Conservation (phyloP, 2,329 filamentous ascomycete species). For the Lecanicillium sp. region DNA sequence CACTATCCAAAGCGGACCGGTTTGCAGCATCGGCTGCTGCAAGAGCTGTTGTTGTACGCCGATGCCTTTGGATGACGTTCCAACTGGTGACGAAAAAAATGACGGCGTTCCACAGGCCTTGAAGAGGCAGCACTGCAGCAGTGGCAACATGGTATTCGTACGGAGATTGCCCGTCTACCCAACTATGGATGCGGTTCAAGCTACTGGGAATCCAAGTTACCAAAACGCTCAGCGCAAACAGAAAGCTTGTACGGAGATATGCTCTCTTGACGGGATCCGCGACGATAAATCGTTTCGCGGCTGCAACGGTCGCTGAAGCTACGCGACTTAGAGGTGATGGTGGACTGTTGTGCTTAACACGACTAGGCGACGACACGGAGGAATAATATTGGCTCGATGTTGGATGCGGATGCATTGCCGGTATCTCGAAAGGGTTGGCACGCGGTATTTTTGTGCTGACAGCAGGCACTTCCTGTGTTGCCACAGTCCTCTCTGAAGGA, state of each 20-base stretch:
- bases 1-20: neutral
- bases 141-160: slow-evolving; percentile 63
- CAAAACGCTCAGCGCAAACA: slow-evolving; percentile 52
- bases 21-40: slow-evolving; percentile 5
- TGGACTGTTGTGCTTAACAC: slow-evolving; percentile 2
- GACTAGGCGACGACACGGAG: slow-evolving; percentile 19
- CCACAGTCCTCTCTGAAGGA: neutral
- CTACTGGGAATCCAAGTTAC: slow-evolving; percentile 60
- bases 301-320: slow-evolving; percentile 17
- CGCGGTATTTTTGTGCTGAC: neutral
- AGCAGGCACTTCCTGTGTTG: neutral
- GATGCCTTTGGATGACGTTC: slow-evolving; percentile 11
- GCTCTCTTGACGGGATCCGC: slow-evolving; percentile 51
- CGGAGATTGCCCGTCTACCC: slow-evolving; percentile 42
- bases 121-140: slow-evolving; percentile 64
- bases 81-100: slow-evolving; percentile 66
- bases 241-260: slow-evolving; percentile 52
- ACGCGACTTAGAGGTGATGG: slow-evolving; percentile 14
- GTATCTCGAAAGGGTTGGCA: slow-evolving; percentile 3
- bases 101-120: slow-evolving; percentile 73
- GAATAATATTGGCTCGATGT: slow-evolving; percentile 24
- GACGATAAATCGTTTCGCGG: slow-evolving; percentile 23
- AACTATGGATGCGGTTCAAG: slow-evolving; percentile 64
- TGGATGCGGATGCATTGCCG: slow-evolving; percentile 10
- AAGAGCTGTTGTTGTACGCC: slow-evolving; percentile 4